Evolutionary conservation across 2,329 filamentous ascomycete genomes (phyloP).

Genomic region (Microsporum canis): DNA sequence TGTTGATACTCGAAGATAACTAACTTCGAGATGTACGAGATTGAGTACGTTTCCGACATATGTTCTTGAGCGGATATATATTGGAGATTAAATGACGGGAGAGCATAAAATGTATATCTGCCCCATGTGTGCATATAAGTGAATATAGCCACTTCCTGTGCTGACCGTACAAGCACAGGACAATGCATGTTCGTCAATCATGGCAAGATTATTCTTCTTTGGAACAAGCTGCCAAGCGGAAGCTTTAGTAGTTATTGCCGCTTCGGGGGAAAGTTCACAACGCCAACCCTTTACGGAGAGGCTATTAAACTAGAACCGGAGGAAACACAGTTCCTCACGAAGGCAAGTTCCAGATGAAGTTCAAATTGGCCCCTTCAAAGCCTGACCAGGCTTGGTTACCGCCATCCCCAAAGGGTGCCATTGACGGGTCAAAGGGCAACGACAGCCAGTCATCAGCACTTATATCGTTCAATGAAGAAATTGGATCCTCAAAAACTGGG

Average conservation of each 20-base stretch:
- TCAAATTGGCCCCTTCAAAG: slow-evolving; percentile 30
- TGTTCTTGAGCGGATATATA: background rate
- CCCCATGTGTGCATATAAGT: no score
- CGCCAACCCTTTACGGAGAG: no score
- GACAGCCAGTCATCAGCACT: slow-evolving; percentile 32
- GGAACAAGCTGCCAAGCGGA: no score
- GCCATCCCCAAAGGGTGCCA: slow-evolving; percentile 34
- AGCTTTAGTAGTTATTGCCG: no score
- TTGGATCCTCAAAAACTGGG: slow-evolving; percentile 10
- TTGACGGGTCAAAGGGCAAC: slow-evolving; percentile 34
- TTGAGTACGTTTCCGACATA: background rate
- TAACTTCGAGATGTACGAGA: background rate
- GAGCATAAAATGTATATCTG: background rate
- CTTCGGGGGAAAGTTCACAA: no score
- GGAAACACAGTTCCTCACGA: slow-evolving; percentile 16
- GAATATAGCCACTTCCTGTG: no score
- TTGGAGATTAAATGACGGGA: background rate
- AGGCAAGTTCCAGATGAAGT: slow-evolving; percentile 36
- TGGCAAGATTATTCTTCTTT: no score
- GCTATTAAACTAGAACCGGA: background rate
- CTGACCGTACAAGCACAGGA: no score
- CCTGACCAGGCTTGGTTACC: slow-evolving; percentile 29
- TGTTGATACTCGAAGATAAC: background rate
- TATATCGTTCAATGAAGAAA: slow-evolving; percentile 12
- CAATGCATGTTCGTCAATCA: no score